These are phyloP conservation scores for Dipodascus geniculatus DNA, from an alignment of 805 yeast genomes.

Conservation along the genomic window DNA sequence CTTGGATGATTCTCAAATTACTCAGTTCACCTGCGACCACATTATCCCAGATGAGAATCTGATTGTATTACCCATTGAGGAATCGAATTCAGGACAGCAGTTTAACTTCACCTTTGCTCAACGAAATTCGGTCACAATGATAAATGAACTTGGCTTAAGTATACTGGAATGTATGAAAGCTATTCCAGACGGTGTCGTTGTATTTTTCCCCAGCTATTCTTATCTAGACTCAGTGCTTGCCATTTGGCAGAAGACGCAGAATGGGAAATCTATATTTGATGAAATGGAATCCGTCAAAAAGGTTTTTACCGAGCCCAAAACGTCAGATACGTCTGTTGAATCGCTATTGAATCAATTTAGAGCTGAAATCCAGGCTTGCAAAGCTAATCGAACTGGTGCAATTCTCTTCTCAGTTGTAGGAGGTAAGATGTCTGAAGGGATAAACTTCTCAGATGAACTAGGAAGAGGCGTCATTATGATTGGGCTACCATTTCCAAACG, in stretches of 20 bases:
- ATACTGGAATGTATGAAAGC: conserved; percentile 31
- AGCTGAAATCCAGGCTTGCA: conserved; percentile 22
- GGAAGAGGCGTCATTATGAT: conserved; percentile 80
- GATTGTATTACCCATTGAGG: conserved; percentile 41
- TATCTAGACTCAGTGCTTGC: conserved; percentile 43
- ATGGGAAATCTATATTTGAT: conserved; percentile 14
- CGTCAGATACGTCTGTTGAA: conserved; percentile 31
- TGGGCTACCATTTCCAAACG: conserved; percentile 85
- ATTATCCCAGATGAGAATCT: conserved; percentile 64
- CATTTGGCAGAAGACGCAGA: conserved; percentile 37
- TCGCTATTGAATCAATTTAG: conserved; percentile 41
- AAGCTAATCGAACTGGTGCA: conserved; percentile 38
- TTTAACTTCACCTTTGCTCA: conserved; percentile 63
- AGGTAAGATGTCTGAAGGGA: conserved; percentile 88
- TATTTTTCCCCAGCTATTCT: conserved; percentile 53
- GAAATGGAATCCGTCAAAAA: conserved; percentile 26
- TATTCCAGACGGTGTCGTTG: conserved; percentile 54
- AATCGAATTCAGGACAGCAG: conserved; percentile 16
- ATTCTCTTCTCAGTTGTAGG: conserved; percentile 78
- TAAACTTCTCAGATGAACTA: conserved; percentile 76
- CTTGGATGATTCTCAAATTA: conserved; percentile 30
- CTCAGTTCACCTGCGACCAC: conserved; percentile 67
- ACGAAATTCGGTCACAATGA: conserved; percentile 37
- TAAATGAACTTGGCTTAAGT: conserved; percentile 39
- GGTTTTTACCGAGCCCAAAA: conserved; percentile 43